Base-by-base conservation (phyloP, 805 yeast genomes). In the Babjeviella inositovora region DNA sequence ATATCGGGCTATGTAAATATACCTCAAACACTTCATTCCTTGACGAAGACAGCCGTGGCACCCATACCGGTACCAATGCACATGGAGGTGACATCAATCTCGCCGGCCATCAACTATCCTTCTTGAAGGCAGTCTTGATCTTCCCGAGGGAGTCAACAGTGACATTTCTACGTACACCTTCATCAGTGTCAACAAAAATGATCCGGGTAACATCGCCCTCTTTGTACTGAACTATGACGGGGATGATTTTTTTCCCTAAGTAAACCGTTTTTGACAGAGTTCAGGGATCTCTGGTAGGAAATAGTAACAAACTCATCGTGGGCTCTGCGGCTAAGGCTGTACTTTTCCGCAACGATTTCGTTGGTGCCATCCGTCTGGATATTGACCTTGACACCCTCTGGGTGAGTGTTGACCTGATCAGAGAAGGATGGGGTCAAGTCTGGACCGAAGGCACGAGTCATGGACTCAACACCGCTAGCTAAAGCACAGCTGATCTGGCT, bases 61-160 rank as follows among this genome's bases (percentile, higher is more conserved):
- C 97, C 97, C 93, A 85, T 87, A 38, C 97, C 97, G 17, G 96
- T 82, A 41, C 97, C 97, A 34, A 87, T 73, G 57, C 97, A 87
- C 97, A 87, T 87, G 32, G 93, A 76, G 8, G 92, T 79, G 24
- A 87, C 73, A 34, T 96, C 97, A 33, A 84, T 53, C 55, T 84
- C 71, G 30, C 87, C 92, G 14, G 65, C 45, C 47, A 73, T 53
- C 39, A 85, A 62, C 55, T 82, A 85, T 73, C 73, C 31, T 68
- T 62, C 38, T 62, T 65, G 62, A 87, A 87, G 8, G 96, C 94
- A 9, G 97, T 93, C 50, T 62, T 72, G 37, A 87, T 53, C 48
- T 74, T 82, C 26, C 60, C 57, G 34, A 87, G 62, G 5, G 79
- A 66, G 34, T 66, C 70, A 18, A 84, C 69, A 20, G 93, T 82